Percentiles rank a stretch among this genome's conserved stretches.
Evolutionary conservation across 495 filamentous ascomycete genomes (phyloP).

Genomic region (Mycothermus thermophilus): DNA sequence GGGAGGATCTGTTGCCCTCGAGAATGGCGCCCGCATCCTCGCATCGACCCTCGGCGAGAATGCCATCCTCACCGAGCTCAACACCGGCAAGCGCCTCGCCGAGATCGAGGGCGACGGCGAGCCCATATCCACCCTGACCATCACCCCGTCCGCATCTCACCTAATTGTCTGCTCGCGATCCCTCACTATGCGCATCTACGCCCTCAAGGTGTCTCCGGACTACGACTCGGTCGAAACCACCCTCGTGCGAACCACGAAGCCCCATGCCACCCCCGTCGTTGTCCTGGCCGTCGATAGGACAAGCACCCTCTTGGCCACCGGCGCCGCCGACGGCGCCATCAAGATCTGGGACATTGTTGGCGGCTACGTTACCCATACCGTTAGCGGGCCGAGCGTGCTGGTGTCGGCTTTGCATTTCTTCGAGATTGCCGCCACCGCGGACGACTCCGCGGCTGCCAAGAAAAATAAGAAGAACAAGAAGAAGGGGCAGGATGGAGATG

Average conservation of each 20-base stretch:
- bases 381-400: slow-evolving; percentile 80
- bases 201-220: slow-evolving; percentile 46
- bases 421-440: slow-evolving; percentile 41
- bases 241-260: slow-evolving; percentile 68
- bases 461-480: slow-evolving; percentile 31
- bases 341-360: slow-evolving; percentile 95
- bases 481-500: slow-evolving; percentile 30
- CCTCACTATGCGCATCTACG: slow-evolving; percentile 83
- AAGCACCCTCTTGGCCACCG: slow-evolving; percentile 80
- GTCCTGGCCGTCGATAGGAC: slow-evolving; percentile 71
- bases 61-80: slow-evolving; percentile 72
- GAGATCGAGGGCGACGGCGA: slow-evolving; percentile 94
- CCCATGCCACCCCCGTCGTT: slow-evolving; percentile 80
- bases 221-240: slow-evolving; percentile 44
- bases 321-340: slow-evolving; percentile 77
- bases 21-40: slow-evolving; percentile 67
- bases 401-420: slow-evolving; percentile 90
- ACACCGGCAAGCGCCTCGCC: slow-evolving; percentile 67
- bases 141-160: slow-evolving; percentile 78
- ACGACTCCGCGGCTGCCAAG: slow-evolving; percentile 10
- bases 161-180: slow-evolving; percentile 85
- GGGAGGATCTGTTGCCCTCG: slow-evolving; percentile 73
- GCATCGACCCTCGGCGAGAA: slow-evolving; percentile 81
- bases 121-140: slow-evolving; percentile 68
- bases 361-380: slow-evolving; percentile 87